phyloP scores from a whole-genome alignment of 163 green algal species.

The Trebouxia gelatinosa region DNA sequence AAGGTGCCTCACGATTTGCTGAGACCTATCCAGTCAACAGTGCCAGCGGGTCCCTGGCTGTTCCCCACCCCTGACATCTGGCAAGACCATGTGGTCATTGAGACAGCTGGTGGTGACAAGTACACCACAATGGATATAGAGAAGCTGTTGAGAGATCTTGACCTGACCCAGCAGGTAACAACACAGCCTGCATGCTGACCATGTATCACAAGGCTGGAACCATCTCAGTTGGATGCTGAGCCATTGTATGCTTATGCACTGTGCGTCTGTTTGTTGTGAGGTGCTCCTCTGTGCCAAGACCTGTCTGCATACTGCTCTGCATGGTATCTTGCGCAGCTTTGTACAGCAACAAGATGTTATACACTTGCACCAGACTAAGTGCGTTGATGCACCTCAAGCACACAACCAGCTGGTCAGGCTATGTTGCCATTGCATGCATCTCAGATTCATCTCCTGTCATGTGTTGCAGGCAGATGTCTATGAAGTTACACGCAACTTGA shows the following conservation, averaged over 20 bases:
- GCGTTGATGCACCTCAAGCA: not conserved
- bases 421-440: not conserved
- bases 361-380: not conserved
- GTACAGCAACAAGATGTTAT: not conserved
- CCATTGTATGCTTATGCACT: not conserved
- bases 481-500: constrained; percentile 28
- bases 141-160: constrained; percentile 38
- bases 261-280: too few species aligned
- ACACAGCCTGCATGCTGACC: not conserved
- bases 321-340: too few species aligned
- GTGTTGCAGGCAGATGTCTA: constrained; percentile 39
- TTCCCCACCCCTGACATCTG: constrained; percentile 40
- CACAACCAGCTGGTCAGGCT: too few species aligned
- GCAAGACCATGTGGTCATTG: constrained; percentile 38
- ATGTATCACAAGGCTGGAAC: not conserved
- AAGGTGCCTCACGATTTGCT: constrained; percentile 42
- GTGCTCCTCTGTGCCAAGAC: too few species aligned
- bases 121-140: constrained; percentile 39
- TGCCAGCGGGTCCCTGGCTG: constrained; percentile 44
- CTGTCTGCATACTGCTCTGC: too few species aligned
- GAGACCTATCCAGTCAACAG: constrained; percentile 41
- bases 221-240: not conserved
- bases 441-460: not conserved
- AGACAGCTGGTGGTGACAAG: constrained; percentile 25
- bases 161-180: constrained; percentile 41